Evolutionary conservation across 257 asterid species (phyloP).

Genomic region (Forsythia viridissima): DNA sequence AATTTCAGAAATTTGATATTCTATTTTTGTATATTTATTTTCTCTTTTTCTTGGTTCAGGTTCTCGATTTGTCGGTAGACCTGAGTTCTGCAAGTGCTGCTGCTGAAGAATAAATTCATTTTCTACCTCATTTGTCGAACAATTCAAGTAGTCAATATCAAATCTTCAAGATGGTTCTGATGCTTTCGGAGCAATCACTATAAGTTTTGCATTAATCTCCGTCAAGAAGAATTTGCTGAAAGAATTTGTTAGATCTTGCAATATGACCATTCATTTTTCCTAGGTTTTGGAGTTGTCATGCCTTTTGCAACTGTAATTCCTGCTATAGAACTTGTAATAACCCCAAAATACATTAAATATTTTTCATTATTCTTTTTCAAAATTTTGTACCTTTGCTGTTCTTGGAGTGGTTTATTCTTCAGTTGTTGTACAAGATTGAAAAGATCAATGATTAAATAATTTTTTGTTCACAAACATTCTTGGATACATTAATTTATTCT

Average conservation of each 20-base stretch:
- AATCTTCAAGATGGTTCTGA: not conserved
- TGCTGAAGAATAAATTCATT: constrained; percentile 46
- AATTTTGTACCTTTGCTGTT: not conserved
- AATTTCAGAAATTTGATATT: not conserved
- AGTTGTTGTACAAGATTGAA: too few relatives aligned
- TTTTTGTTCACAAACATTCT: too few relatives aligned
- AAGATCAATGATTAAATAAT: too few relatives aligned
- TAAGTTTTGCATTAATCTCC: not conserved
- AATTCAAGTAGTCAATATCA: not conserved
- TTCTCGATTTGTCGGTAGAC: constrained; percentile 82
- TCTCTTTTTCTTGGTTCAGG: constrained; percentile 34
- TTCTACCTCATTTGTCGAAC: not conserved
- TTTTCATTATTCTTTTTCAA: too few relatives aligned
- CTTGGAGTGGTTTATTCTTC: too few relatives aligned
- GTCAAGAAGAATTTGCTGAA: not conserved
- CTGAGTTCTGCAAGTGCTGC: constrained; percentile 90
- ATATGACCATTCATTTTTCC: not conserved
- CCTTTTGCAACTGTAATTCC: not conserved
- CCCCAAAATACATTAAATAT: not conserved
- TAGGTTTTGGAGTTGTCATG: not conserved
- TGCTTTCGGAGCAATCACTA: not conserved
- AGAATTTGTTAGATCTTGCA: not conserved
- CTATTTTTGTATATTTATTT: not conserved
- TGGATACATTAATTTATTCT: too few relatives aligned
- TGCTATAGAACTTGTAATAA: not conserved